phyloP scores from a whole-genome alignment of 108 stramenopile genomes.

The Skeletonema costatum region DNA sequence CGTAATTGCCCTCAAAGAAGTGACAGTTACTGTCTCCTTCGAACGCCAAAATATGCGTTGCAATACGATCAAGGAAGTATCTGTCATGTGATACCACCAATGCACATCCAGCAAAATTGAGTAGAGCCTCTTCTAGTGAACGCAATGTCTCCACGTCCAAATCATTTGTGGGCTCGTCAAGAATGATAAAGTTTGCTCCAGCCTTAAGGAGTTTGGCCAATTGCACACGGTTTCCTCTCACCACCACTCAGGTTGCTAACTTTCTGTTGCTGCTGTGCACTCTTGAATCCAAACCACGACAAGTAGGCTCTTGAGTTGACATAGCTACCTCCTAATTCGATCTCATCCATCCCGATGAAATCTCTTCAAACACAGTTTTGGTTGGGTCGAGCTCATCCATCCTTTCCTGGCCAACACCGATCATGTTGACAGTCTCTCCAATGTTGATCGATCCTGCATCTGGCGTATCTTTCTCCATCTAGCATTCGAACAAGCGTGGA shows the following conservation, averaged over 20 bases:
- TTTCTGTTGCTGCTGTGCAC: conserved; percentile 82
- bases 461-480: conserved; percentile 77
- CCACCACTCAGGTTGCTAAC: conserved; percentile 91
- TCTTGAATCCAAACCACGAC: conserved; percentile 93
- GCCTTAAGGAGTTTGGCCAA: conserved; percentile 89
- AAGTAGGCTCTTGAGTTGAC: conserved; percentile 89
- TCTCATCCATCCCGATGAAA: conserved; percentile 82
- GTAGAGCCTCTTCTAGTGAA: conserved; percentile 89
- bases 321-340: conserved; percentile 80
- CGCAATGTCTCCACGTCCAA: conserved; percentile 89
- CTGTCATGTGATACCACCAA: conserved; percentile 96
- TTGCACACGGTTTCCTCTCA: conserved; percentile 93
- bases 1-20: conserved; percentile 90
- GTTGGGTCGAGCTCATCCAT: conserved; percentile 85
- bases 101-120: conserved; percentile 93
- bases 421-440: conserved; percentile 89
- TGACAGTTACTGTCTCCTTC: conserved; percentile 90
- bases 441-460: conserved; percentile 81
- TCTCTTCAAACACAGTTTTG: conserved; percentile 92
- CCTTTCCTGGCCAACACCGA: conserved; percentile 93
- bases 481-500: conserved; percentile 91
- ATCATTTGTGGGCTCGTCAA: conserved; percentile 96
- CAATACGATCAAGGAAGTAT: conserved; percentile 94
- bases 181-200: conserved; percentile 87
- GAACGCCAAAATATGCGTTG: conserved; percentile 95